Percentiles rank a stretch among this genome's conserved stretches.
These are phyloP conservation scores for Rhododendron ovatum DNA, from an alignment of 148 eudicot genomes.

Conservation along the genomic window DNA sequence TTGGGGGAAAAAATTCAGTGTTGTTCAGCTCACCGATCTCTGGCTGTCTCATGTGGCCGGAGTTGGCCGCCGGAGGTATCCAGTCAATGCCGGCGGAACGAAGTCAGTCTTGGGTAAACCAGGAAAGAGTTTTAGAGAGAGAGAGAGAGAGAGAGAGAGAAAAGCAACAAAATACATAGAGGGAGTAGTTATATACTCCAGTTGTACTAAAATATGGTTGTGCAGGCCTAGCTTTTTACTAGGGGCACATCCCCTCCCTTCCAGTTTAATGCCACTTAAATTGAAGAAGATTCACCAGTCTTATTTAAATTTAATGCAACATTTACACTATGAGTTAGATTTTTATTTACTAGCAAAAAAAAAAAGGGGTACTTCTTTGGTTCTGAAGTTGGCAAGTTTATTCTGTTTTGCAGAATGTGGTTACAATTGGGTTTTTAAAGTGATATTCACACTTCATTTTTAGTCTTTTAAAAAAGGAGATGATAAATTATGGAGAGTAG, in stretches of 20 bases:
- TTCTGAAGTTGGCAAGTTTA: neutral
- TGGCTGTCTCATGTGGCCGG: conserved; percentile 8
- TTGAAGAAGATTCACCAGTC: neutral
- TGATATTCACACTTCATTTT: neutral
- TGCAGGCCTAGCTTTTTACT: neutral
- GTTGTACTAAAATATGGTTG: neutral
- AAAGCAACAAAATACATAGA: neutral
- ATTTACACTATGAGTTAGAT: neutral
- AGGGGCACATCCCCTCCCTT: neutral
- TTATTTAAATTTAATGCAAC: neutral
- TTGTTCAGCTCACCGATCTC: conserved; percentile 28
- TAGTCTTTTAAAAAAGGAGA: neutral
- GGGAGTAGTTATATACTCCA: neutral
- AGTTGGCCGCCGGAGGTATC: conserved; percentile 11
- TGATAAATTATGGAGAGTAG: neutral
- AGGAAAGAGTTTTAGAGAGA: conserved; percentile 18
- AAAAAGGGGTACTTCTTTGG: neutral
- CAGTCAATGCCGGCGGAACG: conserved; percentile 44
- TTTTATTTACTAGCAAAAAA: neutral
- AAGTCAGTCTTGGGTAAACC: conserved; percentile 23
- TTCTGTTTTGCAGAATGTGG: neutral
- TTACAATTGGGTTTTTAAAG: neutral
- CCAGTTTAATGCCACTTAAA: neutral
- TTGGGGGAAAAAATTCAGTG: neutral
- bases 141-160: conserved; percentile 3